Base-by-base conservation (phyloP, 345 rosid genomes). In the Gynandropsis gynandra region DNA sequence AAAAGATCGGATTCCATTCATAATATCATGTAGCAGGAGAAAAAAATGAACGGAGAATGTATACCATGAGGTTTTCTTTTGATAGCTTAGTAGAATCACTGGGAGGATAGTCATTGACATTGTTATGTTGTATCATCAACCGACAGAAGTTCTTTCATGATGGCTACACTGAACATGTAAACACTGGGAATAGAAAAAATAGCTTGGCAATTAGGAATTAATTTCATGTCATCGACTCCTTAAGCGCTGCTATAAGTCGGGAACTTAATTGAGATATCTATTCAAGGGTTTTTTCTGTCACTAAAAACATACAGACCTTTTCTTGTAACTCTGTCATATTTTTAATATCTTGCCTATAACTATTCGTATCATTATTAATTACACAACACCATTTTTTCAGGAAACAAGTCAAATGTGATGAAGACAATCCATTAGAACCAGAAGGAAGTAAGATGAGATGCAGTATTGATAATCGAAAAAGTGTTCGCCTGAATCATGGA, bases 61-160 rank as follows among this genome's bases (percentile, higher is more conserved):
- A 8, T 55, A 85, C 98, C 96, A 87, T 67, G 2, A 92, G 76
- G 74, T 77, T 79, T 16, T 85, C 96, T 12, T 80, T 59, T 8
- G 90, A 70, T 59, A 92, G 67, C 48, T 71, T 76, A 17, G 62
- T 64, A 1, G 80, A 67, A 71, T 85, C 98, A 37, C 88, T 92
- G 31, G 98, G 86, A 65, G 94, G 96, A 73, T 68, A 92, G 66
- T 85, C 96, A 58, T 65, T 80, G 61, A 87, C 93, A 72, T 92
- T 85, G 59, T 93, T 92, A 86, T 36, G 59, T 48, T 48, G 20
- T 33, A 49, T 17, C 33, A 37, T n/a, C 48, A n/a, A 42, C 9
- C 9, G 14, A 21, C 38, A 33, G n/a, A 5, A 24, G 29, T 5
- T 24, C 29, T 24, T 24, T 24, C 29, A 24, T 24, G 29, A n/a